Evolutionary conservation across 768 basidiomycete species (phyloP), one percentile per base, ranked within the genome.

Genomic region (Crepidotus variabilis): DNA sequence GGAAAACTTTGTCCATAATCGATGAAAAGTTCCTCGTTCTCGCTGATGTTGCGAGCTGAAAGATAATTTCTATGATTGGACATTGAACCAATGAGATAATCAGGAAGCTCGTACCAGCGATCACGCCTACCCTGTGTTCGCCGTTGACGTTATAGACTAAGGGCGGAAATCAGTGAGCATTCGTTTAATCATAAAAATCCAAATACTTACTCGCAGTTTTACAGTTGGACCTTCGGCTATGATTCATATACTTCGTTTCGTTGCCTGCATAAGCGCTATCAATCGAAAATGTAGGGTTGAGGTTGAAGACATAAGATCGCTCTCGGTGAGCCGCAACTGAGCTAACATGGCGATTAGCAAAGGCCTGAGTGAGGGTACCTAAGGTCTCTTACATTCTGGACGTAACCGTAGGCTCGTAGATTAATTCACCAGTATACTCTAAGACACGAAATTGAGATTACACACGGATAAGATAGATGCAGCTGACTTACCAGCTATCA

Each of bases 351-450:
- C 50, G 52, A 11, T 43, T 24, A 14, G 34, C 21, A 20, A 13
- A 36, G 23, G 35, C n/a, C 45, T 33, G 43, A 20, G 33, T n/a
- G 13, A 10, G 21, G 28, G n/a, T n/a, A 28, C 24, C 10, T 32
- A 33, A 22, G 39, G 23, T 21, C 9, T 72, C 80, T 56, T 57
- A 85, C 86, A 75, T 76, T 62, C 86, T 77, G 35, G 78, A 80
- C 6, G 72, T 67, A 5, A 76, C 69, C 0, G 82, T 86, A 0
- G 71, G 63, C 23, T 79, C 76, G 49, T 70, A 78, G 2, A 85
- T 77, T 18, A 84, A 59, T 67, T 90, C 87, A 2, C 88, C 88
- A 4, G 78, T 66, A 57, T 90, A 90, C 69, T 90, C 89, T 89
- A 47, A 13, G 28, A 54, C 8, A 3, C 47, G 14, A 9, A 10